phyloP scores from a whole-genome alignment of 495 filamentous ascomycete species.

The Penicillium coprophilum region DNA sequence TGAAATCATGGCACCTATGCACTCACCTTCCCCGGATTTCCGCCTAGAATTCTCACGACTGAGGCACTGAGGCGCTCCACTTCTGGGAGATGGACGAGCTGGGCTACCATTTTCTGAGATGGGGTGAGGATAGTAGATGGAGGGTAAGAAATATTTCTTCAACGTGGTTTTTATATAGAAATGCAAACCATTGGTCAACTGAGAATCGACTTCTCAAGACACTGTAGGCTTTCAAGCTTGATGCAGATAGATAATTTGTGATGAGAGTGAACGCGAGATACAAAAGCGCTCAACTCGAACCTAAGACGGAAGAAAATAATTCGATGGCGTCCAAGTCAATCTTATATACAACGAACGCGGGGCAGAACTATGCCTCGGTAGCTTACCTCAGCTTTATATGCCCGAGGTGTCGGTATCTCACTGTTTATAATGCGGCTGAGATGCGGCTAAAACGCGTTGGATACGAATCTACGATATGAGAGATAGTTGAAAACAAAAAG shows the following conservation, averaged over 20 bases:
- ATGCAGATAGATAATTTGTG: background rate
- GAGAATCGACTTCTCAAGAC: background rate
- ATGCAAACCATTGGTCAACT: background rate
- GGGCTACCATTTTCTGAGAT: conserved; percentile 41
- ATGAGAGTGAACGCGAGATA: background rate
- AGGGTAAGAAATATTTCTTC: background rate
- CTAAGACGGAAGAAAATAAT: conserved; percentile 6
- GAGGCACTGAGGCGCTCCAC: conserved; percentile 63
- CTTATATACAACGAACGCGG: conserved; percentile 17
- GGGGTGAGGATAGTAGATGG: background rate
- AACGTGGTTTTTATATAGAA: background rate
- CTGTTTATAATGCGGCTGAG: background rate
- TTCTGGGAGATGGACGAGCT: conserved; percentile 57
- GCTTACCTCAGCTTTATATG: conserved; percentile 29
- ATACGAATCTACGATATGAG: background rate
- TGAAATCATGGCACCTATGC: background rate
- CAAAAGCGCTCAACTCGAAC: background rate
- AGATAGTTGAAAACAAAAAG: conserved; percentile 16
- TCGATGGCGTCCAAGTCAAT: conserved; percentile 8
- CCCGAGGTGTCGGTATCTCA: background rate
- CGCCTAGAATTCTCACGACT: conserved; percentile 73
- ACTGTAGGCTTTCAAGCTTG: background rate
- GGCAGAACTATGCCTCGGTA: conserved; percentile 27
- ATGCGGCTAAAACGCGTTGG: background rate
- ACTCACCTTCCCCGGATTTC: conserved; percentile 74